Evolutionary conservation across 176 grass and related monocot species (phyloP).

Genomic region (Cenchrus fungigraminus): DNA sequence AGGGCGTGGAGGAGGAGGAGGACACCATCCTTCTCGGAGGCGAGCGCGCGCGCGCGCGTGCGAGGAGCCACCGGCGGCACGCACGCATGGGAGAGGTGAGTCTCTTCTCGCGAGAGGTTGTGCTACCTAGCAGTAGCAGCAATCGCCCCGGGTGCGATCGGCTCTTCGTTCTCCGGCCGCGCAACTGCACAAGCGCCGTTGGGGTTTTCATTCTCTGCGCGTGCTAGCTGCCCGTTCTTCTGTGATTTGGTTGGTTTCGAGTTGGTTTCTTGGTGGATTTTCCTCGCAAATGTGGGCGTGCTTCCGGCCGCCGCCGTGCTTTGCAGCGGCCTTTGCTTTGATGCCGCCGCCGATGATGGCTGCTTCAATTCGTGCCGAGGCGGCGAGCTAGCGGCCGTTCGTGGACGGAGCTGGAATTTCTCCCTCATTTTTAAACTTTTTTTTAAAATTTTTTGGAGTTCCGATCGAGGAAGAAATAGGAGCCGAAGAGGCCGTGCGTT

Average conservation of each 20-base stretch:
- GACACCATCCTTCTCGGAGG: not conserved
- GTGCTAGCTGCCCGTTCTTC: no score
- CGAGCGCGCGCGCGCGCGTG: not conserved
- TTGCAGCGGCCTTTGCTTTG: not conserved
- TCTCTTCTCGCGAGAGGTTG: no score
- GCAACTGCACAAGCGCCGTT: no score
- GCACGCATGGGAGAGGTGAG: slow-evolving; percentile 47
- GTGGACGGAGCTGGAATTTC: not conserved
- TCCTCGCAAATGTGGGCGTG: not conserved
- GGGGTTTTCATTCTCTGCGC: not conserved
- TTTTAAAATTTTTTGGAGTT: not conserved
- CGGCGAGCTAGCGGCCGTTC: not conserved
- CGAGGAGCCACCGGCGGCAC: not conserved
- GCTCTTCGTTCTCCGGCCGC: not conserved
- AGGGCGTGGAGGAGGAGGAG: not conserved
- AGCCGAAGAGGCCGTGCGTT: no score
- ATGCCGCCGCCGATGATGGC: slow-evolving; percentile 11
- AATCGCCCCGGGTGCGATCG: not conserved
- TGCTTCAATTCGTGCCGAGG: not conserved
- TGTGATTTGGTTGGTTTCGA: not conserved
- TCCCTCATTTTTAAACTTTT: not conserved
- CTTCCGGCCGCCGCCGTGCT: not conserved
- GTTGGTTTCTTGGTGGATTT: not conserved
- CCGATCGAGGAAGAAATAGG: not conserved
- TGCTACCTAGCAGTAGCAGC: not conserved